Evolutionary conservation across 164 flowering plant species (phyloP).

Genomic region (Vitis amurensis): DNA sequence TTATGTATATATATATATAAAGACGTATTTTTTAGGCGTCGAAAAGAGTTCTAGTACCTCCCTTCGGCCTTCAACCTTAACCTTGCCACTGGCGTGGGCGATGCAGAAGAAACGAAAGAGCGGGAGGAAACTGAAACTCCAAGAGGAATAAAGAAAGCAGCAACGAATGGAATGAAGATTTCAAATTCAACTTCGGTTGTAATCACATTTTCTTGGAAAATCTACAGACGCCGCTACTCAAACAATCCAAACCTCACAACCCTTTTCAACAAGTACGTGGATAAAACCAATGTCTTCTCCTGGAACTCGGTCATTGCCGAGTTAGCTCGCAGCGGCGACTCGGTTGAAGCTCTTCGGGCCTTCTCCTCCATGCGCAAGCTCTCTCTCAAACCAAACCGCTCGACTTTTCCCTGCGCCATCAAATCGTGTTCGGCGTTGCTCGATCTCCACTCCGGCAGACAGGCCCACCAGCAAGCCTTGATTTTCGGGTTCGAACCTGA

Average conservation of each 20-base stretch:
- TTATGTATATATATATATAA: no score
- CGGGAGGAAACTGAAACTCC: no score
- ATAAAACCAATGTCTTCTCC: slow-evolving; percentile 50
- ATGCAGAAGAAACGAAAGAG: no score
- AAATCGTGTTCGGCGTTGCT: slow-evolving; percentile 70
- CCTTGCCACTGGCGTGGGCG: no score
- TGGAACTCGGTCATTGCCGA: slow-evolving; percentile 90
- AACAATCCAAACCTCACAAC: slow-evolving; percentile 39
- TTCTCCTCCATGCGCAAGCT: slow-evolving; percentile 67
- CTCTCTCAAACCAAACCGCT: slow-evolving; percentile 56
- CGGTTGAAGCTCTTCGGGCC: slow-evolving; percentile 66
- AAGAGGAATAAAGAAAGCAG: no score
- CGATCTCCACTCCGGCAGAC: slow-evolving; percentile 57
- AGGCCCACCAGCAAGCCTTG: slow-evolving; percentile 75
- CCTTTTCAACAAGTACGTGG: slow-evolving; percentile 62
- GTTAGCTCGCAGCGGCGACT: slow-evolving; percentile 71
- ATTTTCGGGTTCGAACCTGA: slow-evolving; percentile 61
- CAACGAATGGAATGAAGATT: slow-evolving; percentile 27
- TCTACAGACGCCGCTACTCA: slow-evolving; percentile 17
- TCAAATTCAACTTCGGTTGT: neutral
- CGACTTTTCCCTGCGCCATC: slow-evolving; percentile 74
- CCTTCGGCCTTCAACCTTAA: no score
- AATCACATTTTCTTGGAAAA: slow-evolving; percentile 2
- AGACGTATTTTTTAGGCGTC: no score
- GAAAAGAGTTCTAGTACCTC: no score